phyloP scores from a whole-genome alignment of 139 green algal genomes.

The Marvania coccoides region DNA sequence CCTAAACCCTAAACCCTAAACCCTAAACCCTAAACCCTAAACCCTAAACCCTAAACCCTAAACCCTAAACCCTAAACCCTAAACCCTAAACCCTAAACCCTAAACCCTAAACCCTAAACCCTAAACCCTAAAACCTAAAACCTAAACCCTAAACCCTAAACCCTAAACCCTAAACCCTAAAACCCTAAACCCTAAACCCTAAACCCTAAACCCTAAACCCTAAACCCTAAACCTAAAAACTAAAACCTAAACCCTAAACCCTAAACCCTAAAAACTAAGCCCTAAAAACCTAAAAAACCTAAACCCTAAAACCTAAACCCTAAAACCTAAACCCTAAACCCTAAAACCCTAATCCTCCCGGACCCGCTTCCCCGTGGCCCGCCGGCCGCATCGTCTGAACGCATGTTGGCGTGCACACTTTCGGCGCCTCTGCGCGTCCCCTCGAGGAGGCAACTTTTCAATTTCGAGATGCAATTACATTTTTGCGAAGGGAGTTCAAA shows the following conservation, averaged over 20 bases:
- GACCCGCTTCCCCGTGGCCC: no score
- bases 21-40: constrained; percentile 1
- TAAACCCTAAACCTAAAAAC: background rate
- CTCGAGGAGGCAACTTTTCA: no score
- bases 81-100: constrained; percentile 1
- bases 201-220: background rate
- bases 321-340: no score
- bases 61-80: constrained; percentile 1
- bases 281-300: background rate
- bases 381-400: no score
- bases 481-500: no score
- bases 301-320: background rate
- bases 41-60: constrained; percentile 1
- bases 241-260: background rate
- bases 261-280: background rate
- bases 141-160: background rate
- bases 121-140: background rate
- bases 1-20: constrained; percentile 1
- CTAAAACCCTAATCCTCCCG: no score
- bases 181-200: background rate
- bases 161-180: background rate
- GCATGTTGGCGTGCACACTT: no score
- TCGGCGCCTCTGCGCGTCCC: no score
- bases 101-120: constrained; percentile 1
- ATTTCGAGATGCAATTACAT: no score